These are phyloP conservation scores for Xerocomus nothofagi DNA, from an alignment of 1,284 basidiomycete species.

Conservation along the genomic window DNA sequence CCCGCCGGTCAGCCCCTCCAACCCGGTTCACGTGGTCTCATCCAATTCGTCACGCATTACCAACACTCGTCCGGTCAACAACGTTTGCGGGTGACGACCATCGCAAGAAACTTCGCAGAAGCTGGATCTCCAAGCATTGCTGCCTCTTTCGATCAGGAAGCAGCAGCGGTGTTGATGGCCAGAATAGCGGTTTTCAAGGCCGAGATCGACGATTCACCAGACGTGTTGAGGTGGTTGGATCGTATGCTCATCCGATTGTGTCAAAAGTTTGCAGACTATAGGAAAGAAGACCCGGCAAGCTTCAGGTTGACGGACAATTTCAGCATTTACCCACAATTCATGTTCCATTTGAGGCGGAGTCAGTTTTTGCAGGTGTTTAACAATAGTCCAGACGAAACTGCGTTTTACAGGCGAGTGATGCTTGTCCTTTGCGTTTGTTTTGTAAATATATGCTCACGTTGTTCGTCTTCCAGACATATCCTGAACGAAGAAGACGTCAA, in stretches of 20 bases:
- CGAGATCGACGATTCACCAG: conserved; percentile 98
- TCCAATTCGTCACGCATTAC: conserved; percentile 99
- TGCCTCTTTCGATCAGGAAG: conserved; percentile 97
- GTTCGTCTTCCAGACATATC: conserved; percentile 66
- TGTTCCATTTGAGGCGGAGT: conserved; percentile 98
- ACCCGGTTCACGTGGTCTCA: conserved; percentile 90
- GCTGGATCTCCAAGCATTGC: conserved; percentile 93
- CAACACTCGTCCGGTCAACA: conserved; percentile 96
- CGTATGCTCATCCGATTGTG: conserved; percentile 98
- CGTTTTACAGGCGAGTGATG: conserved; percentile 84
- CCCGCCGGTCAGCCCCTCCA: conserved; percentile 95
- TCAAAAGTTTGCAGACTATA: conserved; percentile 99
- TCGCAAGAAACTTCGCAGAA: conserved; percentile 97
- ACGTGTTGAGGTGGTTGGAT: conserved; percentile 97
- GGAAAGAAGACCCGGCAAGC: conserved; percentile 95
- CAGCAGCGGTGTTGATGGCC: conserved; percentile 97
- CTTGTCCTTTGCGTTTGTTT: not conserved
- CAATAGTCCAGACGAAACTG: conserved; percentile 99
- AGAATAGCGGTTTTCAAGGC: conserved; percentile 99
- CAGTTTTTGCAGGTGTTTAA: conserved; percentile 99
- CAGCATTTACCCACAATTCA: conserved; percentile 99
- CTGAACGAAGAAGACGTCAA: conserved; percentile 98
- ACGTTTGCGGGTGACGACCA: conserved; percentile 93
- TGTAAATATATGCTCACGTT: conserved; percentile 4
- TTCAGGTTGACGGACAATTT: conserved; percentile 96